phyloP scores from a whole-genome alignment of 768 basidiomycete genomes.

The Lentinula boryana region DNA sequence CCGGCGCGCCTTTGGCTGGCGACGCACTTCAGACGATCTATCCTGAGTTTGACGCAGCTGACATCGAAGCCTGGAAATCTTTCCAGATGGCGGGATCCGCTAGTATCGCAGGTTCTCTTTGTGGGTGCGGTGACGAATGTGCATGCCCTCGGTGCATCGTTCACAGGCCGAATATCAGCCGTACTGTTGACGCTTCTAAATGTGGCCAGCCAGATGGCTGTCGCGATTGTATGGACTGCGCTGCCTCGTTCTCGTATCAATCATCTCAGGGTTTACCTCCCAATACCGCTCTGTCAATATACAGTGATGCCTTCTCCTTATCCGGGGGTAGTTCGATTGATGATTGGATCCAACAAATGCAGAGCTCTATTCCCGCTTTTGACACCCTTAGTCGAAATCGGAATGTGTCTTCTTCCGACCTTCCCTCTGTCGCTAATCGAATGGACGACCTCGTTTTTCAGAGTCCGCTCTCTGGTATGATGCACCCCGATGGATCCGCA shows the following conservation, averaged over 20 bases:
- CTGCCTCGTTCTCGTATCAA: slow-evolving; percentile 23
- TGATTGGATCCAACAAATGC: slow-evolving; percentile 53
- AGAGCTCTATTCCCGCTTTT: neutral
- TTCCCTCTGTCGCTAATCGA: neutral
- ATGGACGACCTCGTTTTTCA: neutral
- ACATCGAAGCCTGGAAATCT: neutral
- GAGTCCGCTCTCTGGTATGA: neutral
- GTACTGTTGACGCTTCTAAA: slow-evolving; percentile 26
- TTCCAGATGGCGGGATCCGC: neutral
- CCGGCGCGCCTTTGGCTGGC: neutral
- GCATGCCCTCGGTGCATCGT: slow-evolving; percentile 34
- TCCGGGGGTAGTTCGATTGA: slow-evolving; percentile 35
- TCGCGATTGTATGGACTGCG: slow-evolving; percentile 56
- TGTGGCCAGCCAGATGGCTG: slow-evolving; percentile 33
- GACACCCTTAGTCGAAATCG: neutral
- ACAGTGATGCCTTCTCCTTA: neutral
- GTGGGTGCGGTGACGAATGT: slow-evolving; percentile 39
- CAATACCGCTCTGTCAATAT: slow-evolving; percentile 31
- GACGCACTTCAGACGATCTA: neutral
- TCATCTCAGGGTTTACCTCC: slow-evolving; percentile 35
- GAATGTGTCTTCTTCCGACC: neutral
- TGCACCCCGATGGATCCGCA: neutral
- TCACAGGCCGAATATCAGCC: slow-evolving; percentile 21
- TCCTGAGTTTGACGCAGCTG: neutral
- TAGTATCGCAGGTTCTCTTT: slow-evolving; percentile 15